Conservation (phyloP, 805 yeast species). For the Candida vartiovaarae region DNA sequence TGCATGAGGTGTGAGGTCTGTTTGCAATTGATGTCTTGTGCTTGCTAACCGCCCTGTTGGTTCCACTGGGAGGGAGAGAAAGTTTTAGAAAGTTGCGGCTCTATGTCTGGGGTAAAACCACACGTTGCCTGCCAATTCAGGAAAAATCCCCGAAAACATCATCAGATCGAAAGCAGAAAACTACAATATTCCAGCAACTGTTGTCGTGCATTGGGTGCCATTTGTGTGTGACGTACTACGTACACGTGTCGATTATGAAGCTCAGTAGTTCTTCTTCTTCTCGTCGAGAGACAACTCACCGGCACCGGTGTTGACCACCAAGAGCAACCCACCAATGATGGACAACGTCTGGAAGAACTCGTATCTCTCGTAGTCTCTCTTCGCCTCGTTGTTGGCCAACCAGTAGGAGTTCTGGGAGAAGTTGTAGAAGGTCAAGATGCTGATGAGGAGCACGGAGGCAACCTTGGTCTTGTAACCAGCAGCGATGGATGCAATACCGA, state of each 20-base stretch:
- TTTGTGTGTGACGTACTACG: too few relatives aligned
- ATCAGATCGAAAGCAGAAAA: too few relatives aligned
- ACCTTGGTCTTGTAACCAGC: conserved; percentile 91
- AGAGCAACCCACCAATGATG: conserved; percentile 87
- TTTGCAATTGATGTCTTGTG: too few relatives aligned
- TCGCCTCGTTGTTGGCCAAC: conserved; percentile 60
- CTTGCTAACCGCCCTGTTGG: too few relatives aligned
- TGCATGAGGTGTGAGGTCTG: too few relatives aligned
- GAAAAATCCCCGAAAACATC: too few relatives aligned
- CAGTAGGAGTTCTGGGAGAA: conserved; percentile 82
- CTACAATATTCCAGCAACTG: too few relatives aligned
- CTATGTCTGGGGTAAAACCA: too few relatives aligned
- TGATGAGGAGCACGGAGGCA: conserved; percentile 64
- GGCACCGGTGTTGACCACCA: conserved; percentile 93
- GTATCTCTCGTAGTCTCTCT: conserved; percentile 83
- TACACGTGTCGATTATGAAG: neutral
- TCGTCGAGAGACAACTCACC: conserved; percentile 92
- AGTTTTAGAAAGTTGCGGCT: too few relatives aligned
- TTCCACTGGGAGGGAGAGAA: too few relatives aligned
- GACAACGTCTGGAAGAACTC: conserved; percentile 93
- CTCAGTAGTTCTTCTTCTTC: conserved; percentile 82
- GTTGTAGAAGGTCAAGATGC: conserved; percentile 70
- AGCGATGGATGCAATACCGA: conserved; percentile 74
- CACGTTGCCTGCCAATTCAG: too few relatives aligned
- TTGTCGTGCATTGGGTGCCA: too few relatives aligned